phyloP scores from a whole-genome alignment of 257 asterid species.

The Salvia rosmarinus region DNA sequence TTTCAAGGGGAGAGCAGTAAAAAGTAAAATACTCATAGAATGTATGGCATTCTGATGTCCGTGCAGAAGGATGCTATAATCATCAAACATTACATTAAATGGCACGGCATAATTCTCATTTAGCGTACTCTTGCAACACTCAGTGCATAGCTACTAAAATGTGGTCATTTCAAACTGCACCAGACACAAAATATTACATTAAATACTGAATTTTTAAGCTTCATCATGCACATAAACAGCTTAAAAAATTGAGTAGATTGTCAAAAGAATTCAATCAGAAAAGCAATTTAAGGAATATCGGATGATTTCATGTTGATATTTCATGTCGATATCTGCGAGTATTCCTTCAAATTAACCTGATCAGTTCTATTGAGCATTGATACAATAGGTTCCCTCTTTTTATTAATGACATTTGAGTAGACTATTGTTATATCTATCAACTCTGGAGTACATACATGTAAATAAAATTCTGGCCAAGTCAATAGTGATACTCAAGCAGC shows the following conservation, averaged over 20 bases:
- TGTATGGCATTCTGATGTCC: not conserved
- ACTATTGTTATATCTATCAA: not conserved
- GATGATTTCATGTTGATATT: not conserved
- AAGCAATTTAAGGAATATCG: not conserved
- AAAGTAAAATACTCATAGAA: constrained; percentile 18
- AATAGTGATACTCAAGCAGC: not conserved
- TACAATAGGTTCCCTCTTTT: not conserved
- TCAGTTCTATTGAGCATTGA: not conserved
- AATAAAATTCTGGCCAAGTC: constrained; percentile 1
- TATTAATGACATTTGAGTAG: not conserved
- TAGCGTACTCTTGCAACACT: constrained; percentile 13
- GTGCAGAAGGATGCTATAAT: constrained; percentile 13
- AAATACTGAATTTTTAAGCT: constrained; percentile 7
- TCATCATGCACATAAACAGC: constrained; percentile 12
- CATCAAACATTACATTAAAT: constrained; percentile 5
- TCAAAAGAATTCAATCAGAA: constrained; percentile 12
- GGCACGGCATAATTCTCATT: not conserved
- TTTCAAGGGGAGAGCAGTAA: not conserved
- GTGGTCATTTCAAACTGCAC: constrained; percentile 19
- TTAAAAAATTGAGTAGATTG: constrained; percentile 18
- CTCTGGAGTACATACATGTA: not conserved
- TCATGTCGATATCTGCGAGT: too few relatives aligned
- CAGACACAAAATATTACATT: not conserved
- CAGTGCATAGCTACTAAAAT: constrained; percentile 15
- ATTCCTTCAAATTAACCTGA: not conserved